phyloP scores from a whole-genome alignment of 139 green algal species.

The Nannochloris sp. region DNA sequence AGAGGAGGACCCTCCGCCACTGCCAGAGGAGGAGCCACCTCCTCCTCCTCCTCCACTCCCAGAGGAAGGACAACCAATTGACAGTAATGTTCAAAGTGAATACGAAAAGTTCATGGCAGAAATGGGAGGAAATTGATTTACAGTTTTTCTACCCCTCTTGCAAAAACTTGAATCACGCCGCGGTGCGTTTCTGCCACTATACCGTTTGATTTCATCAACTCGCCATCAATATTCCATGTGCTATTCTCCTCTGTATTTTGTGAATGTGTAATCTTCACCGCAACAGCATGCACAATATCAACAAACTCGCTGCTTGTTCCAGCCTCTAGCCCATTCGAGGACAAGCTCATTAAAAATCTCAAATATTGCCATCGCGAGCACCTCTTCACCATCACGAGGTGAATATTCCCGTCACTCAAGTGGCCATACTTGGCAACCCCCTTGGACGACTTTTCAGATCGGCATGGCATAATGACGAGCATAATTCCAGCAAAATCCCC shows the following conservation, averaged over 20 bases:
- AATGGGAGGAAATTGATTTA: conserved; percentile 16
- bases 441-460: conserved; percentile 52
- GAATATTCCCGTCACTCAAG: conserved; percentile 60
- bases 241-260: conserved; percentile 14
- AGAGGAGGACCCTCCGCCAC: conserved; percentile 3
- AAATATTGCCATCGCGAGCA: conserved; percentile 53
- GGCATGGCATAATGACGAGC: conserved; percentile 60
- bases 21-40: conserved; percentile 3
- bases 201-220: conserved; percentile 39
- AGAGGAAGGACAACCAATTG: conserved; percentile 17
- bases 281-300: conserved; percentile 37
- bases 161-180: conserved; percentile 62
- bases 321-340: not conserved
- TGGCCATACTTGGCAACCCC: conserved; percentile 59
- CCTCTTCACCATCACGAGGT: conserved; percentile 57
- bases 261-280: conserved; percentile 13
- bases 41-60: conserved; percentile 11
- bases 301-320: conserved; percentile 27
- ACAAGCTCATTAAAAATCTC: conserved; percentile 42
- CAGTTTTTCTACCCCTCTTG: conserved; percentile 41
- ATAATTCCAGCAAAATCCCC: conserved; percentile 59
- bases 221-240: conserved; percentile 73
- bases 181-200: conserved; percentile 24
- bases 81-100: conserved; percentile 23
- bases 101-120: conserved; percentile 47